Evolutionary conservation across 2,329 filamentous ascomycete species (phyloP), one percentile per base, ranked within the genome.

Genomic region (Fusarium beomiforme): DNA sequence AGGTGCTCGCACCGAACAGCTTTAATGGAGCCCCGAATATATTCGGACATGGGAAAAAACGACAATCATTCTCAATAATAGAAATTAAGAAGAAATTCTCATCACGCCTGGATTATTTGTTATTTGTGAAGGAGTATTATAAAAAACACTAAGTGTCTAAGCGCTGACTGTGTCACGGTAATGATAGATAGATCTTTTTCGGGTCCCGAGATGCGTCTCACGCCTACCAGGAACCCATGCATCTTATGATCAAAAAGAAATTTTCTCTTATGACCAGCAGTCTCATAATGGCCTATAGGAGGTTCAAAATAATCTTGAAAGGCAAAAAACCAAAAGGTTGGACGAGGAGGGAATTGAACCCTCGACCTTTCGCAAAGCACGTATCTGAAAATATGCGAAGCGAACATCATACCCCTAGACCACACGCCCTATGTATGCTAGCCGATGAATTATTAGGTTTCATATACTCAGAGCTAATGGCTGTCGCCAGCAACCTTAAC

Each of bases 331-430:
- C 9, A 64, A 64, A 49, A 49, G 3, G 0, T 0, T 64, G 62
- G 62, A 65, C 62, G 50, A 59, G 51, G 43, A 50, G 63, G 63
- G 63, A 66, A 66, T 66, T 66, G 63, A 66, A 66, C 63, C 63
- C 63, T 46, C 39, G 63, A 59, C 63, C 63, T 66, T 66, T 66
- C 63, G 50, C 63, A 66, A n/a, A 17, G 33, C 61, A 49, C 2
- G 3, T 33, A 3, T 23, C 23, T 31, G 43, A 41, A 36, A n/a
- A 21, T 6, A 66, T 66, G 63, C 63, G 63, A 66, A 66, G 63
- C 50, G 63, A 66, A 66, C 37, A 59, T 66, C 63, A 66, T 66
- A 51, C 63, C 63, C 63, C 63, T 66, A 66, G 63, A 66, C 63
- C 63, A 66, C 44, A 66, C 43, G 63, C 63, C 63, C 63, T 39